Evolutionary conservation across 75 land plant genomes (phyloP).

Genomic region (Pinus taeda): DNA sequence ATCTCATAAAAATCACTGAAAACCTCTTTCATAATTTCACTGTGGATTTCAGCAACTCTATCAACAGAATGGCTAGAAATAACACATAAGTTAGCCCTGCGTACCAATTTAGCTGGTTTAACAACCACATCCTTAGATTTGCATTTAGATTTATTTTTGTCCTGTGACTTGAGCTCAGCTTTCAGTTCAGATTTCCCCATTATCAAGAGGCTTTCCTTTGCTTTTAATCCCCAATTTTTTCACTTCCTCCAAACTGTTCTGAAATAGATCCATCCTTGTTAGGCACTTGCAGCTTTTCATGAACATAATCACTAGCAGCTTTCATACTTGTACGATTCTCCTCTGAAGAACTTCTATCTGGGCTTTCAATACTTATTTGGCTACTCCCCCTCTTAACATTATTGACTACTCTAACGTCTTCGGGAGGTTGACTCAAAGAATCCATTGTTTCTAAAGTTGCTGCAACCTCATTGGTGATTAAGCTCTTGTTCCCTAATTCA

Average conservation of each 20-base stretch:
- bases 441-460: too few species aligned
- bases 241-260: neutral
- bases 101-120: too few species aligned
- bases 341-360: neutral
- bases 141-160: too few species aligned
- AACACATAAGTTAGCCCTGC: too few species aligned
- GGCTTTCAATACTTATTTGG: neutral
- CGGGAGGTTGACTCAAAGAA: neutral
- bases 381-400: neutral
- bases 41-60: too few species aligned
- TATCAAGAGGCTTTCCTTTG: neutral
- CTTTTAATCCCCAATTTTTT: neutral
- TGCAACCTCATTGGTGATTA: too few species aligned
- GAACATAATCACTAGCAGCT: neutral
- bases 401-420: neutral
- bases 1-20: too few species aligned
- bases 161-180: too few species aligned
- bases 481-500: too few species aligned
- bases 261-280: neutral
- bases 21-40: too few species aligned
- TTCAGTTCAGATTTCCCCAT: neutral
- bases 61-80: too few species aligned
- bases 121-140: too few species aligned
- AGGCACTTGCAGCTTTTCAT: neutral
- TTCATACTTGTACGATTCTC: neutral